Evolutionary conservation across 495 filamentous ascomycete genomes (phyloP).

Genomic region (Jackrogersella minutella): DNA sequence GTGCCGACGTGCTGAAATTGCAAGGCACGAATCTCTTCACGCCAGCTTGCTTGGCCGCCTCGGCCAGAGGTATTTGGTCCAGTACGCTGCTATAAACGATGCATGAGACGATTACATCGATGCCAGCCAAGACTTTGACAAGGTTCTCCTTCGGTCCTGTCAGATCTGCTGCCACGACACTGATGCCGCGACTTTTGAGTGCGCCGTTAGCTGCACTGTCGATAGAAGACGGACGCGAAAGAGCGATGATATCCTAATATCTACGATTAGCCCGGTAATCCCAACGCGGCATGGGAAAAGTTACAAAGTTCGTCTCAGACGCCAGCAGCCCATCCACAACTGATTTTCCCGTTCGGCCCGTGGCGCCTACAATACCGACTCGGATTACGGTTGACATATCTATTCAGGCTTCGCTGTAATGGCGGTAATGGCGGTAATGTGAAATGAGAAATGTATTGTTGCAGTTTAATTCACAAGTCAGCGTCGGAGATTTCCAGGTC

Average conservation of each 20-base stretch:
- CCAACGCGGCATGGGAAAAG: neutral
- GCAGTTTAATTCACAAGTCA: too few species aligned
- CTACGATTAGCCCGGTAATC: neutral
- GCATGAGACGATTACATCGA: conserved; percentile 60
- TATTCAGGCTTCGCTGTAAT: neutral
- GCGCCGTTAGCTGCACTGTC: conserved; percentile 55
- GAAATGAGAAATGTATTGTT: too few species aligned
- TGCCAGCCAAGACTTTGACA: conserved; percentile 49
- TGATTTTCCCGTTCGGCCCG: conserved; percentile 45
- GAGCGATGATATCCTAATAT: conserved; percentile 57
- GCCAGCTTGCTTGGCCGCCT: conserved; percentile 63
- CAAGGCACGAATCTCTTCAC: conserved; percentile 68
- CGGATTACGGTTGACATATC: neutral
- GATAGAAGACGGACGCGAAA: conserved; percentile 58
- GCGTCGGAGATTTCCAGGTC: too few species aligned
- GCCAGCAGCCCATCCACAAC: conserved; percentile 43
- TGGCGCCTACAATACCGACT: conserved; percentile 47
- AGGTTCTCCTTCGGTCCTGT: conserved; percentile 57
- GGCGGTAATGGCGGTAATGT: too few species aligned
- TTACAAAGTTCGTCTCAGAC: conserved; percentile 37
- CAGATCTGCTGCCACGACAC: conserved; percentile 58
- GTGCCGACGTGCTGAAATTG: conserved; percentile 59
- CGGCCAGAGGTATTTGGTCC: conserved; percentile 61
- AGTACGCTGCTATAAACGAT: conserved; percentile 54
- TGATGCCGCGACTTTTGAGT: conserved; percentile 56